Percentiles rank a stretch among this genome's conserved stretches.
Conservation (phyloP, 208 protist species). For the Leishmania guyanensis region DNA sequence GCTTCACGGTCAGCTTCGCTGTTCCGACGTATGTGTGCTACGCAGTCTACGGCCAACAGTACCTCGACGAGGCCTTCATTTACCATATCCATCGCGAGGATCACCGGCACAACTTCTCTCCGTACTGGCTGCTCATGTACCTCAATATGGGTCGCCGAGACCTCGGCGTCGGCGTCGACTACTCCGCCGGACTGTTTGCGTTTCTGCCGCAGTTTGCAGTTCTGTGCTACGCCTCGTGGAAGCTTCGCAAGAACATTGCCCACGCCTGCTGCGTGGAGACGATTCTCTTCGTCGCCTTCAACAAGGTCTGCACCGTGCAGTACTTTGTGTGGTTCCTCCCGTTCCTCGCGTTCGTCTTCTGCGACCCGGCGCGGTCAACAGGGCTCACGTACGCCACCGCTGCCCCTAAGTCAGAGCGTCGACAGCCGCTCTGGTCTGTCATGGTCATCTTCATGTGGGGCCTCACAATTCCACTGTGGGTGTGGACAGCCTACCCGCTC, state of each 20-base stretch:
- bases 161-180: slow-evolving; percentile 49
- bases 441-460: slow-evolving; percentile 55
- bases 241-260: slow-evolving; percentile 71
- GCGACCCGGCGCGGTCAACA: slow-evolving; percentile 34
- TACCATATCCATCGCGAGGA: slow-evolving; percentile 85
- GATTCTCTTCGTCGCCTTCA: slow-evolving; percentile 93
- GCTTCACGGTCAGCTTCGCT: slow-evolving; percentile 49
- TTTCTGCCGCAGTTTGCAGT: slow-evolving; percentile 88
- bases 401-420: slow-evolving; percentile 1
- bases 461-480: slow-evolving; percentile 81
- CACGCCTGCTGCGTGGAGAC: slow-evolving; percentile 86
- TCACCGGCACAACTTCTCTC: slow-evolving; percentile 93
- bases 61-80: slow-evolving; percentile 80
- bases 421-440: slow-evolving; percentile 24
- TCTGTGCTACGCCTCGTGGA: slow-evolving; percentile 67
- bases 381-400: slow-evolving; percentile 4
- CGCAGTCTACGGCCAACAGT: slow-evolving; percentile 66
- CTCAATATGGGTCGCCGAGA: slow-evolving; percentile 65
- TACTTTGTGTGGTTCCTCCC: slow-evolving; percentile 96
- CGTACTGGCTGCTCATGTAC: slow-evolving; percentile 93
- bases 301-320: slow-evolving; percentile 95
- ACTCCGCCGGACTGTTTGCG: slow-evolving; percentile 66
- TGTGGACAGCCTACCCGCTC: slow-evolving; percentile 68
- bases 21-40: slow-evolving; percentile 66
- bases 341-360: slow-evolving; percentile 82